phyloP scores from a whole-genome alignment of 257 asterid species.

The Coffea eugenioides region DNA sequence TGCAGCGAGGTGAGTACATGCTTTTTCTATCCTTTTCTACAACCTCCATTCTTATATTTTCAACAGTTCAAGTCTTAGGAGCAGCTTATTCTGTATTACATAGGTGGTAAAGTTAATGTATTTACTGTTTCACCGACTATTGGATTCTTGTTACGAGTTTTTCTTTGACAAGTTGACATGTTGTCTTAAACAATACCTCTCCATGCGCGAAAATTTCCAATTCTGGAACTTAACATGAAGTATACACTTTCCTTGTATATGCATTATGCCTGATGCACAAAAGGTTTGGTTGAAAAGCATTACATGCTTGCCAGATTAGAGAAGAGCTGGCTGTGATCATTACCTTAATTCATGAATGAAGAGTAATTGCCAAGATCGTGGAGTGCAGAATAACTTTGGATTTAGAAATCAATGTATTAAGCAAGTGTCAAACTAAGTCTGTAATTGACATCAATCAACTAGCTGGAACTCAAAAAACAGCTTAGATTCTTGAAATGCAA shows the following conservation, averaged over 20 bases:
- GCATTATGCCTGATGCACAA: not conserved
- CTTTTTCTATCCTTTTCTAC: not conserved
- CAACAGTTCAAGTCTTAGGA: not conserved
- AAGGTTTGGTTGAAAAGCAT: slow-evolving; percentile 1
- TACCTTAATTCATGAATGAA: not conserved
- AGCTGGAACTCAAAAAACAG: not conserved
- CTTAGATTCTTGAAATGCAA: too few species aligned
- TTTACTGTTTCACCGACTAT: not conserved
- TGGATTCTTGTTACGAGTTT: not conserved
- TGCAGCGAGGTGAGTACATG: slow-evolving; percentile 54
- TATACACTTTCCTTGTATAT: not conserved
- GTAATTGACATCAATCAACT: not conserved
- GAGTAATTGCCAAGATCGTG: not conserved
- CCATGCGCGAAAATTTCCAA: not conserved
- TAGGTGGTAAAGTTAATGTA: not conserved
- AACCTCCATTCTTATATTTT: not conserved
- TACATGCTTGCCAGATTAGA: not conserved
- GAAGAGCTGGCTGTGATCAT: not conserved
- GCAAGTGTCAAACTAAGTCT: not conserved
- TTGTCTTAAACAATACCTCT: not conserved
- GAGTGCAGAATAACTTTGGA: not conserved
- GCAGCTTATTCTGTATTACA: not conserved
- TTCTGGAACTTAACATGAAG: not conserved
- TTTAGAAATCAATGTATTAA: not conserved
- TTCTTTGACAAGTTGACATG: too few species aligned